Percentiles rank a stretch among this genome's conserved stretches.
Conservation (phyloP, 805 yeast species). For the Kodamaea leandrae region DNA sequence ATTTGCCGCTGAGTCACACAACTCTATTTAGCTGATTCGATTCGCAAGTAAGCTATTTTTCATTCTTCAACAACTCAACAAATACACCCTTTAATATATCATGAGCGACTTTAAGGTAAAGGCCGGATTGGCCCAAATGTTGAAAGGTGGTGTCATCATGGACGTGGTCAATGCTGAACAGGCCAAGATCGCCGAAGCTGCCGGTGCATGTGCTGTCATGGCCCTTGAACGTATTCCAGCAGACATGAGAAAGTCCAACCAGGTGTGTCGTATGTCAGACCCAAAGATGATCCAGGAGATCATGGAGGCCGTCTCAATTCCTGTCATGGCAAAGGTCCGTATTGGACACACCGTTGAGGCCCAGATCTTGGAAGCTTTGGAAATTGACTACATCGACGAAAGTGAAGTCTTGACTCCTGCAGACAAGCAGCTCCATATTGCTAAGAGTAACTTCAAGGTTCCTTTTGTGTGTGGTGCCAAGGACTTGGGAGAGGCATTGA, state of each 20-base stretch:
- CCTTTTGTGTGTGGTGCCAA: constrained; percentile 87
- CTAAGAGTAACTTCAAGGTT: constrained; percentile 57
- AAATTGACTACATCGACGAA: constrained; percentile 79
- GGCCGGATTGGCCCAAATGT: constrained; percentile 82
- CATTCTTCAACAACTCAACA: no score
- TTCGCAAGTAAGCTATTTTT: background rate
- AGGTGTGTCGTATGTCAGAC: constrained; percentile 84
- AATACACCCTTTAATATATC: no score
- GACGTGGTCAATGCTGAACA: constrained; percentile 79
- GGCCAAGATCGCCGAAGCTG: constrained; percentile 74
- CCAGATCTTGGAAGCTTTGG: constrained; percentile 67
- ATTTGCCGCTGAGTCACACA: background rate
- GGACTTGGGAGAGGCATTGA: constrained; percentile 76
- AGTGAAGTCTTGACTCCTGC: constrained; percentile 84
- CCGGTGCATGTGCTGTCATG: constrained; percentile 91
- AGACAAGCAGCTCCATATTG: constrained; percentile 63
- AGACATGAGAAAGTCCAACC: constrained; percentile 77
- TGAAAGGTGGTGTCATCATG: constrained; percentile 75
- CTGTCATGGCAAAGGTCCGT: constrained; percentile 84
- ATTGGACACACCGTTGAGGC: constrained; percentile 85
- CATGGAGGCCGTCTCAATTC: constrained; percentile 66
- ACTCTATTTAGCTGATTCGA: background rate
- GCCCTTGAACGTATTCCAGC: constrained; percentile 84
- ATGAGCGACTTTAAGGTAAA: constrained; percentile 52
- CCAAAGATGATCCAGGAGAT: constrained; percentile 75